phyloP scores from a whole-genome alignment of 495 filamentous ascomycete species.

The Astrothelium subdiscretum region DNA sequence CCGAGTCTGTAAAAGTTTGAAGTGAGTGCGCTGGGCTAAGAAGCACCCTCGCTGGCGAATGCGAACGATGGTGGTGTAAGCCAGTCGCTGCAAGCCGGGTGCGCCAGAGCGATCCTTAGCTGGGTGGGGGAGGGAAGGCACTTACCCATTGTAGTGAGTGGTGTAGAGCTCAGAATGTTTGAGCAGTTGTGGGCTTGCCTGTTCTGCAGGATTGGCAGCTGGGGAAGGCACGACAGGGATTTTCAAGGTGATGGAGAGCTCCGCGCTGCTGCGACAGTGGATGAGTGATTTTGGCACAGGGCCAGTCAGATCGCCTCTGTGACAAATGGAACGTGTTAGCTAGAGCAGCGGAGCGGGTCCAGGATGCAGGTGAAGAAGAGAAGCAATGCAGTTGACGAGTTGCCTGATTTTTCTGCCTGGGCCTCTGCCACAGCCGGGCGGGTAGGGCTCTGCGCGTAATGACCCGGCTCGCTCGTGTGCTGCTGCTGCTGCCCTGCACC shows the following conservation, averaged over 20 bases:
- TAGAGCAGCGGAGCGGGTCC: background rate
- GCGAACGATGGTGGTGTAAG: background rate
- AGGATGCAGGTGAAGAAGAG: background rate
- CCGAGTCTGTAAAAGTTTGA: background rate
- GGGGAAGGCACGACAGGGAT: conserved; percentile 1
- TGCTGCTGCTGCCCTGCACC: too few species aligned
- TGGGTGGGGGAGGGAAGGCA: background rate
- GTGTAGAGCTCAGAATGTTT: background rate
- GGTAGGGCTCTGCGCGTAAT: background rate
- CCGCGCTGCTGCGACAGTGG: background rate
- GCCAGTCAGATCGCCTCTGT: background rate
- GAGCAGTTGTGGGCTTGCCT: background rate
- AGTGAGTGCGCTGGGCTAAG: background rate
- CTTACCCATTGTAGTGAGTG: background rate
- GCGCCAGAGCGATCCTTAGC: background rate
- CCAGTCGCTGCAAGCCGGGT: background rate
- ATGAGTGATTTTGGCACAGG: background rate
- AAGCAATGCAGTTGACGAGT: conserved; percentile 1
- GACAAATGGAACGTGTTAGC: background rate
- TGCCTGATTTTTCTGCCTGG: background rate
- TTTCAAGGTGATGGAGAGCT: background rate
- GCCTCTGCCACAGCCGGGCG: background rate
- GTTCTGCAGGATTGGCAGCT: background rate
- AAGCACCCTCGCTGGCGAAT: background rate
- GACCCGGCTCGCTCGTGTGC: background rate